A percentile compares a stretch with the other conserved stretches of the same genome.
These are phyloP conservation scores for Alternaria tenuissima DNA, from an alignment of 2,329 filamentous ascomycete species.

Conservation along the genomic window DNA sequence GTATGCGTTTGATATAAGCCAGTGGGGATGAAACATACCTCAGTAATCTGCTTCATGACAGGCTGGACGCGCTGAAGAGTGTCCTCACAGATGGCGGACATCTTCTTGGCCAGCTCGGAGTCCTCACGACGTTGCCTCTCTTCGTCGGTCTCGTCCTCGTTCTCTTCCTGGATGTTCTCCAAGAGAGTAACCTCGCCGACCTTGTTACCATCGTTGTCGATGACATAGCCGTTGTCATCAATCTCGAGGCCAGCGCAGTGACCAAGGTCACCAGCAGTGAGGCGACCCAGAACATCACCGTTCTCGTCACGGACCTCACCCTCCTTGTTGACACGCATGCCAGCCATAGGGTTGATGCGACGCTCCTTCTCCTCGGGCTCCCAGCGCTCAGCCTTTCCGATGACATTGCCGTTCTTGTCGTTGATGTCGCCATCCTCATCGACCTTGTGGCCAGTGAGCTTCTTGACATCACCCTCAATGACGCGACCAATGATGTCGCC, in stretches of 20 bases:
- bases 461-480: constrained; percentile 61
- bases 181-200: constrained; percentile 70
- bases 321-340: constrained; percentile 62
- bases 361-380: constrained; percentile 63
- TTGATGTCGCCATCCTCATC: constrained; percentile 62
- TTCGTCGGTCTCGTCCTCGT: constrained; percentile 61
- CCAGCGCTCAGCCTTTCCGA: constrained; percentile 62
- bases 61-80: constrained; percentile 85
- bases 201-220: constrained; percentile 67
- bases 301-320: constrained; percentile 62
- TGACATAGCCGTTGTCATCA: constrained; percentile 61
- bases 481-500: constrained; percentile 60
- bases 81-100: constrained; percentile 75
- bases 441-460: constrained; percentile 60
- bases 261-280: constrained; percentile 61
- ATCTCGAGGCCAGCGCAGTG: constrained; percentile 62
- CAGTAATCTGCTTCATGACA: constrained; percentile 84
- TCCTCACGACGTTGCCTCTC: constrained; percentile 65
- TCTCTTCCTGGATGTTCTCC: constrained; percentile 66
- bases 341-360: constrained; percentile 67
- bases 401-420: constrained; percentile 63
- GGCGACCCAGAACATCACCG: constrained; percentile 59
- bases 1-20: constrained; percentile 15
- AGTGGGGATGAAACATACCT: constrained; percentile 59
- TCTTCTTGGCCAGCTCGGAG: constrained; percentile 78